Base-by-base conservation (phyloP, 2,329 filamentous ascomycete genomes). In the Stylonectria norvegica region DNA sequence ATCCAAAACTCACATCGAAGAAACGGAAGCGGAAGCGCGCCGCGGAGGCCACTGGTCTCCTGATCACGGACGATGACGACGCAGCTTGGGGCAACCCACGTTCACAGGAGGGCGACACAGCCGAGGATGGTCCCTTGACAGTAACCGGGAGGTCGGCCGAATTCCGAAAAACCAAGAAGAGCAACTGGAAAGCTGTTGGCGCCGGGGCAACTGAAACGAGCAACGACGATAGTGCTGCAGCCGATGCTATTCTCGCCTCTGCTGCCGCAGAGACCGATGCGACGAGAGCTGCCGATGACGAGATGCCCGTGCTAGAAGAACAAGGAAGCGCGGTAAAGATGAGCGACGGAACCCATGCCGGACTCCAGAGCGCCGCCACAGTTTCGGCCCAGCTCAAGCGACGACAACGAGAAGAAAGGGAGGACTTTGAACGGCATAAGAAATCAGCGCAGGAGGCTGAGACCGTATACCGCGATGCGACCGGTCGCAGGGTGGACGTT, bases 381-480 rank as follows among this genome's bases (percentile, higher is more conserved):
- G 88, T 96, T 15, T 81, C 81, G 1, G 80, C 79, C 6, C 81
- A 85, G 52, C 69, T 85, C 5, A 72, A 78, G 53, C 77, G 79
- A 58, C 81, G 86, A 12, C 80, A 83, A 49, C 76, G 73, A 10
- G 78, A 83, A 50, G 84, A 89, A 45, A 63, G 65, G n/a, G 67
- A 67, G 11, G 69, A 72, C 17, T 78, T 76, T 55, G 68, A 73
- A 45, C 55, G 48, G 47, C 65, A 63, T 54, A 52, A 60, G 22
- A 72, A 67, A 42, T 68, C 62, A 47, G 63, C 62, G 28, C 67
- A 71, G 42, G 77, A 78, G 20, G 77, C 84, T 55, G 89, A 96
- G 66, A 95, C 91, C 0, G 89, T 96, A 17, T 96, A 97, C 63
- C 86, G 93, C 55, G 93, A 98, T 66, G 93, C 94, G 9, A 93